These are phyloP conservation scores for Cynara cardunculus DNA, from an alignment of 129 eudicot genomes.

Conservation along the genomic window DNA sequence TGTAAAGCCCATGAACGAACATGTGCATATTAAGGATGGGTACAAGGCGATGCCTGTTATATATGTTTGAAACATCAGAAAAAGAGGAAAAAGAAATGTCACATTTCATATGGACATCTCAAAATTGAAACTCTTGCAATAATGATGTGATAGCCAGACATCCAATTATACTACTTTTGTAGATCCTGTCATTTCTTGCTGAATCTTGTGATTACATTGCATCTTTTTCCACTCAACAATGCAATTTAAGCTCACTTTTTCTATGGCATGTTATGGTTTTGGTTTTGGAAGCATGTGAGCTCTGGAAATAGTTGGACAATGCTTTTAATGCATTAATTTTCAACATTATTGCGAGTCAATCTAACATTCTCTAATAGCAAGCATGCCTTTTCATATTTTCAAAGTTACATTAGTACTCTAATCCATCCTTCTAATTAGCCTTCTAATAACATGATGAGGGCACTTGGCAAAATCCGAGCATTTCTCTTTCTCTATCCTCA, in stretches of 20 bases:
- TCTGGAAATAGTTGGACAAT: neutral
- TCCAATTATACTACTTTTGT: conserved; percentile 1
- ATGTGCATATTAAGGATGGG: neutral
- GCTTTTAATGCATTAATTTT: conserved; percentile 1
- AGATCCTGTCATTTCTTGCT: conserved; percentile 7
- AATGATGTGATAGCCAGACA: neutral
- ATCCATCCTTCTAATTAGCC: neutral
- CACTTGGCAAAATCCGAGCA: neutral
- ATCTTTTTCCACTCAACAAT: neutral
- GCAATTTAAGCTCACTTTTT: neutral
- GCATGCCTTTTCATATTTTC: neutral
- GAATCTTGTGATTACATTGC: conserved; percentile 5
- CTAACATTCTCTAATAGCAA: neutral
- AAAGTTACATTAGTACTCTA: neutral
- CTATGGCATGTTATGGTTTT: neutral
- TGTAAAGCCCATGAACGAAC: neutral
- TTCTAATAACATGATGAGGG: neutral
- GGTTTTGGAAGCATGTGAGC: neutral
- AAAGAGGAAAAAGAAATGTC: neutral
- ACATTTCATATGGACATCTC: conserved; percentile 3
- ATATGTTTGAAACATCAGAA: neutral
- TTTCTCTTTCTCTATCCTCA: neutral
- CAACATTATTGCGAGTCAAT: conserved; percentile 1
- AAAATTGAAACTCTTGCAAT: conserved; percentile 12
- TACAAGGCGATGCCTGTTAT: neutral